Conservation (phyloP, 768 basidiomycete genomes). For the Podaxis carcinomalis region DNA sequence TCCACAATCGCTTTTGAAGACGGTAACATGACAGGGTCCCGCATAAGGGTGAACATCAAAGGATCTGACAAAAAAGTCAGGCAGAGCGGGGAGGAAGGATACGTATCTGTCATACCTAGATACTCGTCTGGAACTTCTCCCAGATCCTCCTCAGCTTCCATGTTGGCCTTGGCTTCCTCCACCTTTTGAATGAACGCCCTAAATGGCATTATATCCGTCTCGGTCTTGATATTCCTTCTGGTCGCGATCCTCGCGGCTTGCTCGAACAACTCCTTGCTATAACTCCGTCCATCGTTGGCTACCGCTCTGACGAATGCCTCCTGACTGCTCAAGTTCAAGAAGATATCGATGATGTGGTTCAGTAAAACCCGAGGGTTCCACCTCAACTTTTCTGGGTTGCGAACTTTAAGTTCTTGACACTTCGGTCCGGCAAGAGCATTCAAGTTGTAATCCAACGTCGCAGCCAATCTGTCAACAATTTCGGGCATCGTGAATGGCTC, state of each 20-base stretch:
- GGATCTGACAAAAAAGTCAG: conserved; percentile 53
- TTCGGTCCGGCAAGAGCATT: conserved; percentile 85
- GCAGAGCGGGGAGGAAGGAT: neutral
- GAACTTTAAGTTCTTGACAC: conserved; percentile 81
- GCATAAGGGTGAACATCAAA: conserved; percentile 90
- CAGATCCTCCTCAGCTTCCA: conserved; percentile 88
- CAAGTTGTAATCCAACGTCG: conserved; percentile 95
- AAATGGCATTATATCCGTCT: conserved; percentile 70
- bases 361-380: conserved; percentile 84
- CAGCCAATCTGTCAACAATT: conserved; percentile 91
- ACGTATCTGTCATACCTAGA: conserved; percentile 53
- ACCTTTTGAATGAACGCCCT: conserved; percentile 72
- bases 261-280: conserved; percentile 80
- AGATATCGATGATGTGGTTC: conserved; percentile 85
- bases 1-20: conserved; percentile 79
- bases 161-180: conserved; percentile 72
- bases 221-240: conserved; percentile 64
- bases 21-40: conserved; percentile 89
- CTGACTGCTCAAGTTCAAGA: conserved; percentile 80
- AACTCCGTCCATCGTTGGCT: conserved; percentile 92
- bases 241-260: conserved; percentile 65
- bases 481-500: conserved; percentile 94
- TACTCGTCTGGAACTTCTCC: conserved; percentile 96
- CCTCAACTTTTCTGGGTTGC: conserved; percentile 82
- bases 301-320: conserved; percentile 80